phyloP scores from a whole-genome alignment of 1,139 yeast genomes.

The Yamadazyma siamensis region DNA sequence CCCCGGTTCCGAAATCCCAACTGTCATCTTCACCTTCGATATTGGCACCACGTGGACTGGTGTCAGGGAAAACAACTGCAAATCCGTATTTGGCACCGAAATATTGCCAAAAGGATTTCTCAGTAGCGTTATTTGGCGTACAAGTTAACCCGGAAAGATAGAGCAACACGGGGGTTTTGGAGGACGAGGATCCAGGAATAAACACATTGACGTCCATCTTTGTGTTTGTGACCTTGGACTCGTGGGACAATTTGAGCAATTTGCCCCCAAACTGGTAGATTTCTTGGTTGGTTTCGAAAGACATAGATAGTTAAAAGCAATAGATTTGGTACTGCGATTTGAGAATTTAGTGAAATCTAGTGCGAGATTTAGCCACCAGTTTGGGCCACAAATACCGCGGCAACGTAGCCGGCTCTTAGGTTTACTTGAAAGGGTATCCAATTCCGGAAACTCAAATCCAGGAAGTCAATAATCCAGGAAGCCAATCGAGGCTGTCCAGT shows the following conservation, averaged over 20 bases:
- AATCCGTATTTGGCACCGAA: conserved; percentile 80
- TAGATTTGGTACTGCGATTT: background rate
- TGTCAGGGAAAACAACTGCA: conserved; percentile 91
- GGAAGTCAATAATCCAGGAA: too few relatives aligned
- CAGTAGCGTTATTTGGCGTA: conserved; percentile 91
- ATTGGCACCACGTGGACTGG: conserved; percentile 93
- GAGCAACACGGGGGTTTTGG: conserved; percentile 64
- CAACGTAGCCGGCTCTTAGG: too few relatives aligned
- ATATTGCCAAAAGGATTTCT: conserved; percentile 84
- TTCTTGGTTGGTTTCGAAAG: conserved; percentile 53
- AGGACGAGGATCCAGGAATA: conserved; percentile 55
- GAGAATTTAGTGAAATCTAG: background rate
- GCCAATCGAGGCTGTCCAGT: too few relatives aligned
- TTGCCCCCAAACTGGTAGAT: conserved; percentile 74
- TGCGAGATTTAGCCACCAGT: too few relatives aligned
- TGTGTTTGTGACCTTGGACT: conserved; percentile 62
- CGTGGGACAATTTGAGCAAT: conserved; percentile 71
- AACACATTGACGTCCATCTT: conserved; percentile 82
- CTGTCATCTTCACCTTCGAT: conserved; percentile 77
- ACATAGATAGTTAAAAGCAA: conserved; percentile 23
- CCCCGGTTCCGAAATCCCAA: conserved; percentile 93
- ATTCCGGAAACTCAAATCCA: too few relatives aligned
- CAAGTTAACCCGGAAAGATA: conserved; percentile 91
- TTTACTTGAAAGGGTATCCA: too few relatives aligned
- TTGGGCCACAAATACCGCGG: too few relatives aligned